Evolutionary conservation across 1,284 basidiomycete genomes (phyloP), one percentile per base, ranked within the genome.

Genomic region (Ceratobasidium sp.): DNA sequence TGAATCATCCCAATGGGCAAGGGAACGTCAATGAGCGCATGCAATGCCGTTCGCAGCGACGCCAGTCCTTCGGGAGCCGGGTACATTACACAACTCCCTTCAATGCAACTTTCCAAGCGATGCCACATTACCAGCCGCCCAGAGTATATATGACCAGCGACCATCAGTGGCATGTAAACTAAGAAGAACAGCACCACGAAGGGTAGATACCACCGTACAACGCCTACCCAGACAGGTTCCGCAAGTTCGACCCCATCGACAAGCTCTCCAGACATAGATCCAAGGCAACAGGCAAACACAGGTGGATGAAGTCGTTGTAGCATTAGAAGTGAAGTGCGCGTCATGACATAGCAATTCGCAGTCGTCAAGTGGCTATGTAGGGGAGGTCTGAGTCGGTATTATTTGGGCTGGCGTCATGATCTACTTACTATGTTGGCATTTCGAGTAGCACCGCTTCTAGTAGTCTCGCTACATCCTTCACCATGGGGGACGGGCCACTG

Each of bases 271-370:
- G 68, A 44, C 15, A 26, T 59, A 3, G 68, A 44, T 5, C 68
- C 68, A 10, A 70, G 54, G 23, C 26, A 57, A n/a, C 68, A 70
- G 0, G 68, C 38, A 42, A 70, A 70, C 3, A 54, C 33, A 9
- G 38, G 26, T 4, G 68, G 54, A 40, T 57, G 59, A 26, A 52
- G 59, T 17, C 38, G 68, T 15, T 59, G 68, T 17, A 70, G 26
- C 15, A 70, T 52, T 10, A 70, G 12, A 6, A 70, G 54, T n/a
- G 68, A 70, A 3, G 68, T 40, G 15, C 68, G 68, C 6, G 68
- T 70, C 68, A 70, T 70, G 17, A 70, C 57, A n/a, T 70, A 70
- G 38, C 68, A 70, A 23, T 70, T 70, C 1, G 68, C 46, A 42
- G 68, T 70, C 7, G 68, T 70, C 10, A 70, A 40, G 26, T 59